phyloP scores from a whole-genome alignment of 2,329 filamentous ascomycete genomes.

The Thermothelomyces thermophilus region DNA sequence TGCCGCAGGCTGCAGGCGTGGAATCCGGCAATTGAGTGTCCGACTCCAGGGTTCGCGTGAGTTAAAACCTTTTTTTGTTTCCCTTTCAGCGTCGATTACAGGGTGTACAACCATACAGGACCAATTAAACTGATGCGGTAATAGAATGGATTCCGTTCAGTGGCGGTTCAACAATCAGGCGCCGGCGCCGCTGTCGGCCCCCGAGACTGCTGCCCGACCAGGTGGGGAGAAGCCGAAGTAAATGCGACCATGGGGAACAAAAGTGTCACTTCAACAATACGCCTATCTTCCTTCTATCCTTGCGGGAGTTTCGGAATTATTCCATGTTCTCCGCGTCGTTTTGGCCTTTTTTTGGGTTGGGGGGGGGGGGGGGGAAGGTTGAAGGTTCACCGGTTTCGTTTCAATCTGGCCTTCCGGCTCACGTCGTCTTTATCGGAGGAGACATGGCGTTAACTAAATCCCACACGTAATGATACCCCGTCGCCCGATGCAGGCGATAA shows the following conservation, averaged over 20 bases:
- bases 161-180: conserved; percentile 1
- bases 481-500: too few species aligned
- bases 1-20: conserved; percentile 19
- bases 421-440: too few species aligned
- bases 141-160: neutral
- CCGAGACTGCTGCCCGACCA: neutral
- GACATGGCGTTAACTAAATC: too few species aligned
- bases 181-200: neutral
- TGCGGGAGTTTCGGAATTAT: too few species aligned
- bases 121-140: neutral
- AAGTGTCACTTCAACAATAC: neutral
- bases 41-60: neutral
- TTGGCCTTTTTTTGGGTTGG: too few species aligned
- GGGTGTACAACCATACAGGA: neutral
- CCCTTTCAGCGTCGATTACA: too few species aligned
- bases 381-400: too few species aligned
- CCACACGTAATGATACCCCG: too few species aligned
- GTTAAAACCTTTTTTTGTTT: neutral
- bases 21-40: conserved; percentile 16
- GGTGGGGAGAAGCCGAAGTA: neutral
- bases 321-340: too few species aligned
- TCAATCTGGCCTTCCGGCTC: too few species aligned
- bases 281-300: too few species aligned
- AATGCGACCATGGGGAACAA: neutral
- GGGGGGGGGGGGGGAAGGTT: too few species aligned